These are phyloP conservation scores for Flaveria floridana DNA, from an alignment of 140 eudicot species.

Conservation along the genomic window DNA sequence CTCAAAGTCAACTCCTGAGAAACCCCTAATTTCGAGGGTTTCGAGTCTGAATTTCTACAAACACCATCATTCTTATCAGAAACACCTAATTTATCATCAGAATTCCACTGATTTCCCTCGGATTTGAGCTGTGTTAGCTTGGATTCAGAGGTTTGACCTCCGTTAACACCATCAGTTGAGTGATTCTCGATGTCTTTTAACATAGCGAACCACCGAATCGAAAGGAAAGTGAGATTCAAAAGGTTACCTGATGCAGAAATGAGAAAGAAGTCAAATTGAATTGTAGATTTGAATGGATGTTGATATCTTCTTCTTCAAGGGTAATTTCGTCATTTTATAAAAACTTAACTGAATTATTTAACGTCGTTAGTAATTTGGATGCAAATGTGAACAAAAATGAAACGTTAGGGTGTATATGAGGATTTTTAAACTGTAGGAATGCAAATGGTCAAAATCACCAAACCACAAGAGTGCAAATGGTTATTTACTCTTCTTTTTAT, in stretches of 20 bases:
- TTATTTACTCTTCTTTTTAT: too few species aligned
- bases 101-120: slow-evolving; percentile 40
- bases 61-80: slow-evolving; percentile 39
- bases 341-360: too few species aligned
- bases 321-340: too few species aligned
- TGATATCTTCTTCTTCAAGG: neutral
- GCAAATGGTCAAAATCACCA: too few species aligned
- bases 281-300: neutral
- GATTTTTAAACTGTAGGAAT: too few species aligned
- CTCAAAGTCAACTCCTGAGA: slow-evolving; percentile 80
- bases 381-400: too few species aligned
- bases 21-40: slow-evolving; percentile 50
- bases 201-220: slow-evolving; percentile 24
- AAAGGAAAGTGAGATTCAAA: slow-evolving; percentile 2
- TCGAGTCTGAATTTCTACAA: slow-evolving; percentile 40
- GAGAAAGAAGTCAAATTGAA: slow-evolving; percentile 8
- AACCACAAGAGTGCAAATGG: too few species aligned
- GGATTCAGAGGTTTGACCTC: slow-evolving; percentile 35
- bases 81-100: slow-evolving; percentile 46
- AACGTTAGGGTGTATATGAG: too few species aligned
- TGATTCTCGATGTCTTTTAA: slow-evolving; percentile 41
- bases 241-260: slow-evolving; percentile 16
- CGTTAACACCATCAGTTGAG: slow-evolving; percentile 34
- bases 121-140: slow-evolving; percentile 27
- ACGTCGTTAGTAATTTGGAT: too few species aligned